Evolutionary conservation across 148 eudicot genomes (phyloP).

Genomic region (Heliamphora exappendiculata): DNA sequence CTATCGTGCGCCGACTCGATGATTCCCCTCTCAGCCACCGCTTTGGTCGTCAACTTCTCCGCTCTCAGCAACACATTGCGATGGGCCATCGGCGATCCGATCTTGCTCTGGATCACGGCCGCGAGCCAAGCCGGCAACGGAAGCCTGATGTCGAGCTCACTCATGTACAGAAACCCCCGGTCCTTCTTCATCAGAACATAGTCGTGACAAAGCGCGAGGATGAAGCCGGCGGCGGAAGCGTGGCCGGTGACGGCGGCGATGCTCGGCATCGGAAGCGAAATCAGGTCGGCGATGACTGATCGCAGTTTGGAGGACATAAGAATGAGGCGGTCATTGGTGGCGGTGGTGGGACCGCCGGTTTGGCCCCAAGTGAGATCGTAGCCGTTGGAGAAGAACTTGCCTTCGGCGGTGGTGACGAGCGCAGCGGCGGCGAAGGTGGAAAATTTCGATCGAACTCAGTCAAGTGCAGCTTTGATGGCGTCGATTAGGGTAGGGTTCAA

Average conservation of each 20-base stretch:
- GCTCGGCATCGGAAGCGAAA: constrained; percentile 50
- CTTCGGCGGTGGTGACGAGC: constrained; percentile 46
- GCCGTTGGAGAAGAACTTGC: constrained; percentile 70
- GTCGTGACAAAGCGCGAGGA: constrained; percentile 43
- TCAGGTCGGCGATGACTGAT: constrained; percentile 28
- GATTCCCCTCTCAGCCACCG: too few relatives aligned
- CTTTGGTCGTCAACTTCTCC: too few relatives aligned
- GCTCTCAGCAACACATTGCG: constrained; percentile 30
- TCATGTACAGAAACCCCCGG: constrained; percentile 49
- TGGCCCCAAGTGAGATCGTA: constrained; percentile 36
- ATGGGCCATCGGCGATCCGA: constrained; percentile 21
- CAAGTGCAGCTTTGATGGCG: constrained; percentile 32
- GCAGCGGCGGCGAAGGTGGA: constrained; percentile 30
- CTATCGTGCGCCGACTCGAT: too few relatives aligned
- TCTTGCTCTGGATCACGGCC: constrained; percentile 18
- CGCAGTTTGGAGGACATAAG: constrained; percentile 34
- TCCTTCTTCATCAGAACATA: constrained; percentile 44
- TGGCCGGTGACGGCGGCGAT: constrained; percentile 59
- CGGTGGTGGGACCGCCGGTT: not conserved
- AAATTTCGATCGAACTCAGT: constrained; percentile 25
- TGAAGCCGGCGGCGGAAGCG: constrained; percentile 46
- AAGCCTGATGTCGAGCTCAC: constrained; percentile 40
- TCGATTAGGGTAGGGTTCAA: constrained; percentile 38
- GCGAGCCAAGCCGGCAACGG: constrained; percentile 29
- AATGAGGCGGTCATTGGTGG: constrained; percentile 6